Percentiles rank a stretch among this genome's conserved stretches.
These are phyloP conservation scores for Pigoraptor vietnamica DNA, from an alignment of 78 protist species.

Conservation along the genomic window DNA sequence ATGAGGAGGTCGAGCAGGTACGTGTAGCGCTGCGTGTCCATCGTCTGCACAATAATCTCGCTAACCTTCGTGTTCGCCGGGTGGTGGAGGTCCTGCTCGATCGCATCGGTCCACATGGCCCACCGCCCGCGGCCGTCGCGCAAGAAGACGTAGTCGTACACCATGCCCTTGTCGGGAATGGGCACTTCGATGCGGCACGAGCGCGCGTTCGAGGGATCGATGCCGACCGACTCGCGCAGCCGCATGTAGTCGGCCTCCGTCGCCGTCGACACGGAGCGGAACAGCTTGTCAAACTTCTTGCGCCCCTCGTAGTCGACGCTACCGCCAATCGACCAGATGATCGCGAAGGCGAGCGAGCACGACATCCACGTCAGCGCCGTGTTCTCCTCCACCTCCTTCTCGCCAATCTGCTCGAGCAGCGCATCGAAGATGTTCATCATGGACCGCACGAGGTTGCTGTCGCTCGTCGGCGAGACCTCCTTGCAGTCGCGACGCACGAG, in stretches of 20 bases:
- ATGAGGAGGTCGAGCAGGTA: neutral
- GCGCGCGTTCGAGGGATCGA: neutral
- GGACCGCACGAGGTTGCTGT: neutral
- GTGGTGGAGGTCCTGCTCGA: neutral
- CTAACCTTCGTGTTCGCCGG: neutral
- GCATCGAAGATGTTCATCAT: constrained; percentile 23
- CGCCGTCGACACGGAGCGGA: neutral
- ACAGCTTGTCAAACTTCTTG: constrained; percentile 26
- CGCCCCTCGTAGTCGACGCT: constrained; percentile 17
- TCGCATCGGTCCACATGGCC: constrained; percentile 37
- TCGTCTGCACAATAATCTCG: constrained; percentile 38
- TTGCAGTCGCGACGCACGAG: constrained; percentile 5
- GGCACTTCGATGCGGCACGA: neutral
- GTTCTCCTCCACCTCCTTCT: neutral
- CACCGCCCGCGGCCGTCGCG: constrained; percentile 25
- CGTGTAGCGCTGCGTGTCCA: constrained; percentile 22
- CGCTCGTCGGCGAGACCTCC: constrained; percentile 5
- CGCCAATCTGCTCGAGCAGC: neutral
- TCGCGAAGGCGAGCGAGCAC: neutral
- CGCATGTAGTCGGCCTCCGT: neutral
- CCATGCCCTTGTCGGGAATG: constrained; percentile 11
- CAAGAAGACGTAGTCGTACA: constrained; percentile 39
- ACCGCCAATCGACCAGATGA: constrained; percentile 18
- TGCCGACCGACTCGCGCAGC: constrained; percentile 11
- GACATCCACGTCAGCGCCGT: neutral